A percentile compares a stretch with the other conserved stretches of the same genome.
phyloP scores from a whole-genome alignment of 208 protist genomes.

The Crithidia fasciculata region DNA sequence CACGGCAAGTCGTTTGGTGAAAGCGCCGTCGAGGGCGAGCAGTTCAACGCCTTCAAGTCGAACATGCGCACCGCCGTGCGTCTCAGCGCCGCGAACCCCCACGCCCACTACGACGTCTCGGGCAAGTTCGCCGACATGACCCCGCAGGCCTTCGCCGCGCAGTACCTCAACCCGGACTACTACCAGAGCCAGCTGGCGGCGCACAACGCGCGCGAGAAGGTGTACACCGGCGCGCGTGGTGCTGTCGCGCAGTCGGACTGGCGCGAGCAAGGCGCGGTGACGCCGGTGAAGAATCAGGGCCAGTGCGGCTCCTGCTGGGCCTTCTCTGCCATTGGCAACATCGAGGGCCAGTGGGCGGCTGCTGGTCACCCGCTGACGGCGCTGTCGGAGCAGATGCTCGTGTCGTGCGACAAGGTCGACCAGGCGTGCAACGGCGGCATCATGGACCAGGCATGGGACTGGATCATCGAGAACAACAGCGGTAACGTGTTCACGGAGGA shows the following conservation, averaged over 20 bases:
- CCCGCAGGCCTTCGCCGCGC: conserved; percentile 48
- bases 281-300: conserved; percentile 95
- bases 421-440: conserved; percentile 92
- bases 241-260: conserved; percentile 63
- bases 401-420: conserved; percentile 92
- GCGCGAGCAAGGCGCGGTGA: conserved; percentile 87
- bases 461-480: conserved; percentile 68
- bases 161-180: conserved; percentile 42
- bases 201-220: conserved; percentile 11
- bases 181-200: conserved; percentile 14
- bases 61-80: conserved; percentile 57
- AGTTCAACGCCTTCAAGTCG: conserved; percentile 57
- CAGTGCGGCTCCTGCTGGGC: conserved; percentile 97
- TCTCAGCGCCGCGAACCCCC: conserved; percentile 55
- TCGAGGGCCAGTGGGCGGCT: conserved; percentile 81
- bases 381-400: conserved; percentile 95
- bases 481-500: conserved; percentile 78
- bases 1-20: conserved; percentile 72
- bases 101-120: conserved; percentile 54
- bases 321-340: conserved; percentile 94
- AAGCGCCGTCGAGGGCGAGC: conserved; percentile 51
- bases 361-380: conserved; percentile 56
- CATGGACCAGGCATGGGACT: conserved; percentile 88
- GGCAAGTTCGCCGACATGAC: conserved; percentile 62
- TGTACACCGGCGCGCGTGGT: conserved; percentile 11